Percentiles rank a stretch among this genome's conserved stretches.
Evolutionary conservation across 129 eudicot species (phyloP).

Genomic region (Pseudognaphalium luteoalbum): DNA sequence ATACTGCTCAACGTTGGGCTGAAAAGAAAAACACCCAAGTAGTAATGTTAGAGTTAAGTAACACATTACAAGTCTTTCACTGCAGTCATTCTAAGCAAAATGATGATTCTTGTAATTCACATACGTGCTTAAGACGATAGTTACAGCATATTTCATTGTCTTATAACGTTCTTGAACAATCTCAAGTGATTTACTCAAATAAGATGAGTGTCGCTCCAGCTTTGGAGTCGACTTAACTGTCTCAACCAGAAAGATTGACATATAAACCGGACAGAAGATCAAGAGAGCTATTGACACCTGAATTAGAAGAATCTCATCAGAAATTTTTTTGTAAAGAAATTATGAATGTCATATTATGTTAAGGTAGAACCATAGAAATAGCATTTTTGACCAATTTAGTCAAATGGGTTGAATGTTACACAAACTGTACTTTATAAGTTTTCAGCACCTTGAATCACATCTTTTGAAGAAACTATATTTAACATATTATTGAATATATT

Average conservation of each 20-base stretch:
- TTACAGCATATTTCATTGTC: constrained; percentile 72
- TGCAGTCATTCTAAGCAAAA: neutral
- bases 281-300: constrained; percentile 87
- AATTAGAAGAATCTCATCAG: constrained; percentile 24
- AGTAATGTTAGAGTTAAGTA: constrained; percentile 18
- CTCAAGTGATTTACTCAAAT: constrained; percentile 36
- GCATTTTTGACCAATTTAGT: neutral
- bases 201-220: constrained; percentile 35
- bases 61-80: neutral
- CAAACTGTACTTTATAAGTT: neutral
- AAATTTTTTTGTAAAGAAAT: neutral
- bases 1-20: constrained; percentile 72
- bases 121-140: constrained; percentile 66
- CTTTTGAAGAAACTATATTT: neutral
- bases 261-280: constrained; percentile 69
- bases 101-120: constrained; percentile 15
- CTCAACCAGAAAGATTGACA: constrained; percentile 67
- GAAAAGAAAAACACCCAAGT: constrained; percentile 20
- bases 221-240: constrained; percentile 54
- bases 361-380: neutral
- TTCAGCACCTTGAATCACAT: neutral
- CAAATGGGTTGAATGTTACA: neutral
- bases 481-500: neutral
- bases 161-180: constrained; percentile 57
- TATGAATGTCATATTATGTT: constrained; percentile 1